These are phyloP conservation scores for Eremothecium cymbalariae DNA, from an alignment of 1,139 yeast species.

Conservation along the genomic window DNA sequence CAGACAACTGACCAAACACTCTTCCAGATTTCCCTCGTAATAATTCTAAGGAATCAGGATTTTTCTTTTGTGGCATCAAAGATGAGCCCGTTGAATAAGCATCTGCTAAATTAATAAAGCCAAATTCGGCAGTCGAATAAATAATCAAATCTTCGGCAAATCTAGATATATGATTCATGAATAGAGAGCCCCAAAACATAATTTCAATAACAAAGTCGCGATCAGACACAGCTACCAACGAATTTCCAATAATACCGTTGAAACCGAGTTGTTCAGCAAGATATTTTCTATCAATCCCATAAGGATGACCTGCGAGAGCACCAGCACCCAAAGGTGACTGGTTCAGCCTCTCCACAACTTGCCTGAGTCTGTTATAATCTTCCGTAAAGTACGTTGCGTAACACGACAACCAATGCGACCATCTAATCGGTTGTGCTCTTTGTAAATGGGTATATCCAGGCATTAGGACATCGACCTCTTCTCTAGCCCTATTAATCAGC, in stretches of 20 bases:
- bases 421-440: conserved; percentile 97
- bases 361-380: conserved; percentile 76
- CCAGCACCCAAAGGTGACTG: conserved; percentile 92
- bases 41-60: conserved; percentile 91
- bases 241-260: conserved; percentile 82
- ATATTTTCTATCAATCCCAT: conserved; percentile 90
- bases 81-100: conserved; percentile 98
- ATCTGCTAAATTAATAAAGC: conserved; percentile 85
- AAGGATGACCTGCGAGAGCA: conserved; percentile 98
- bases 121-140: conserved; percentile 96
- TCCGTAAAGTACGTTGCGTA: conserved; percentile 92
- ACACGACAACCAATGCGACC: conserved; percentile 96
- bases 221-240: conserved; percentile 90
- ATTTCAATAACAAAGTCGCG: conserved; percentile 96
- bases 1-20: conserved; percentile 89
- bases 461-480: conserved; percentile 86
- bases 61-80: conserved; percentile 97
- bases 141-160: conserved; percentile 91
- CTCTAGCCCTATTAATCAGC: conserved; percentile 65
- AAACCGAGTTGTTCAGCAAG: conserved; percentile 75
- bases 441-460: conserved; percentile 98
- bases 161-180: conserved; percentile 91
- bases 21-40: conserved; percentile 96
- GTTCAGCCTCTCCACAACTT: conserved; percentile 75
- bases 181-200: conserved; percentile 94